Evolutionary conservation across 2,329 filamentous ascomycete genomes (phyloP), one percentile per base, ranked within the genome.

Genomic region (Alternaria novae-zelandiae): DNA sequence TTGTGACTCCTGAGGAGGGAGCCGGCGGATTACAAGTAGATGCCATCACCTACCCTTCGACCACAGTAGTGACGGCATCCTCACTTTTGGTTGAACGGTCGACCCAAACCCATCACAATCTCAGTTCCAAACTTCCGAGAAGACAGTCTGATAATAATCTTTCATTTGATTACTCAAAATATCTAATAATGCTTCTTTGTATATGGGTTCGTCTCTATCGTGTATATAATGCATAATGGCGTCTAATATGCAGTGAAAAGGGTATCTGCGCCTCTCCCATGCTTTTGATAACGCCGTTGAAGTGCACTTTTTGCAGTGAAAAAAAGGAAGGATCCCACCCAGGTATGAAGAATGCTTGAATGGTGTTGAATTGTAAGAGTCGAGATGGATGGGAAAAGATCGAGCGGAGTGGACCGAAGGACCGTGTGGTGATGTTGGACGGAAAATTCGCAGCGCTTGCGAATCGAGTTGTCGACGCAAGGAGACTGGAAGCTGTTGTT

Each of bases 191-290:
- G 55, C 45, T 25, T 41, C 15, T 17, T 41, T 59, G 17, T 32
- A 59, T 54, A 44, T 26, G 30, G 46, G 46, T 32, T 43, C 53
- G 21, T 61, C n/a, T 64, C 61, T 64, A 64, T 60, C 57, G 49
- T 57, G 62, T 55, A 53, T 47, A 25, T 41, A 41, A 59, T 54
- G 55, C 60, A 59, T 59, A 36, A 62, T 49, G 53, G 36, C 49
- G 20, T 53, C 49, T 53, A 53, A 3, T 53, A 41, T 36, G 30
- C 49, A 43, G 41, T 43, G 32, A 20, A 59, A 61, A 62, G 62
- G 62, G 62, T 64, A 64, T 64, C 57, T 61, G 45, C 50, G 59
- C 62, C 60, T 59, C 41, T 49, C 59, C 44, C 28, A 59, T 62
- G 62, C 62, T 62, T 62, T 62, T 64, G 47, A 50, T 43, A 63